A percentile compares a stretch with the other conserved stretches of the same genome.
Conservation (phyloP, 2,329 filamentous ascomycete genomes). For the Aspergillus sojae region DNA sequence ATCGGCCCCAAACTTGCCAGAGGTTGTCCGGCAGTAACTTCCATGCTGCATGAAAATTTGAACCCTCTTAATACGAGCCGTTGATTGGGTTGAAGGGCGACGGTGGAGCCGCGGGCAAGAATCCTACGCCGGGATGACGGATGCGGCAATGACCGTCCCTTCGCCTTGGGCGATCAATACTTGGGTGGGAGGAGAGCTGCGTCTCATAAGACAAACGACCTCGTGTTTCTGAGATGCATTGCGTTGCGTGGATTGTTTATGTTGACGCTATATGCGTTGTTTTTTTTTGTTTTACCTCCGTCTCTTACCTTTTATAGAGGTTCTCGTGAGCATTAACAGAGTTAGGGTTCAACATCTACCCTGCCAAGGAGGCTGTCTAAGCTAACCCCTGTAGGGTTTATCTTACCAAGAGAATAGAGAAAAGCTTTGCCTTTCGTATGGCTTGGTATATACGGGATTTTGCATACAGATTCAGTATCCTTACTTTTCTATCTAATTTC, state of each 20-base stretch:
- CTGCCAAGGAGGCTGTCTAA: neutral
- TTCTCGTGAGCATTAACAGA: too few relatives aligned
- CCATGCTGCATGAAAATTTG: neutral
- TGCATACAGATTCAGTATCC: neutral
- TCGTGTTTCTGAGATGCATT: neutral
- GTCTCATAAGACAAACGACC: neutral
- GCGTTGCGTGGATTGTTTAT: neutral
- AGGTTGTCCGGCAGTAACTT: neutral
- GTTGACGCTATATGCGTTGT: neutral
- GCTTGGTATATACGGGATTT: neutral
- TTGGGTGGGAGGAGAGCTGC: neutral
- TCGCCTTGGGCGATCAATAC: constrained; percentile 2
- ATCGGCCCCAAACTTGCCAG: too few relatives aligned
- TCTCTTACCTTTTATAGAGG: neutral
- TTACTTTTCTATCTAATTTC: too few relatives aligned
- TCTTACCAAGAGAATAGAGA: neutral
- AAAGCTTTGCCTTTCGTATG: neutral
- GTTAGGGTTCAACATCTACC: neutral
- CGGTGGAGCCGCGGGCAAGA: neutral
- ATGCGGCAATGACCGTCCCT: constrained; percentile 2
- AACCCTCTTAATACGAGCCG: neutral
- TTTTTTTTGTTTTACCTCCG: neutral
- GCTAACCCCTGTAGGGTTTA: neutral
- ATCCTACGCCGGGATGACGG: constrained; percentile 1
- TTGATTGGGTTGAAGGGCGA: neutral